Percentiles rank a stretch among this genome's conserved stretches.
These are phyloP conservation scores for Suhomyces prunicola DNA, from an alignment of 805 yeast species.

Conservation along the genomic window DNA sequence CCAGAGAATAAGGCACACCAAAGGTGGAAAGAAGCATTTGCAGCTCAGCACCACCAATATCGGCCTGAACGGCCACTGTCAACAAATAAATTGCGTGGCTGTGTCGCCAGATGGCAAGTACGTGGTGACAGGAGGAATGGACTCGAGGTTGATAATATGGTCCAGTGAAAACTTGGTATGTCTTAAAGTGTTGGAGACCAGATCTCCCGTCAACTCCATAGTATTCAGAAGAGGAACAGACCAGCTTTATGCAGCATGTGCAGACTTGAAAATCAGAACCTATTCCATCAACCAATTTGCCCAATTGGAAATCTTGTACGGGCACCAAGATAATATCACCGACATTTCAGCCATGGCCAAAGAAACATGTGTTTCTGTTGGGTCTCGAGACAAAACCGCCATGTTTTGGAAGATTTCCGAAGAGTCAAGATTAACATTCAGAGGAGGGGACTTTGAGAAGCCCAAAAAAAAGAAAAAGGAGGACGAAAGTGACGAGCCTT, in stretches of 20 bases:
- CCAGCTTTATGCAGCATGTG: slow-evolving; percentile 88
- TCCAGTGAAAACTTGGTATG: slow-evolving; percentile 75
- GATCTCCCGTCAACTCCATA: slow-evolving; percentile 69
- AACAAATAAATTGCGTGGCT: slow-evolving; percentile 72
- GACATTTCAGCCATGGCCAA: slow-evolving; percentile 78
- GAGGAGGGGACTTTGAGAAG: slow-evolving; percentile 74
- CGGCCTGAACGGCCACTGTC: slow-evolving; percentile 68
- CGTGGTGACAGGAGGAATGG: slow-evolving; percentile 89
- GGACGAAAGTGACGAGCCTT: slow-evolving; percentile 21
- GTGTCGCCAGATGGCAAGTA: slow-evolving; percentile 83
- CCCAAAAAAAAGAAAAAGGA: slow-evolving; percentile 35
- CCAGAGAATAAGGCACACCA: slow-evolving; percentile 56
- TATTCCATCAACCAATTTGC: slow-evolving; percentile 82
- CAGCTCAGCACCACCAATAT: slow-evolving; percentile 43
- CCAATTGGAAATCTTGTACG: slow-evolving; percentile 86
- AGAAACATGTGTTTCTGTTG: slow-evolving; percentile 95
- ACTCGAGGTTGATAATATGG: slow-evolving; percentile 81
- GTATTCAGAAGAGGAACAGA: slow-evolving; percentile 77
- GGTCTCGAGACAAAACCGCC: slow-evolving; percentile 91
- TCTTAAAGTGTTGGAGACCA: slow-evolving; percentile 72
- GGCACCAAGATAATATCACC: slow-evolving; percentile 88
- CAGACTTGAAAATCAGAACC: slow-evolving; percentile 86
- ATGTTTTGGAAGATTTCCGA: slow-evolving; percentile 97
- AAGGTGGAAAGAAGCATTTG: slow-evolving; percentile 55
- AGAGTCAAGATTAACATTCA: slow-evolving; percentile 87